Base-by-base conservation (phyloP, 805 yeast genomes). In the Metschnikowia baotianmanensis region DNA sequence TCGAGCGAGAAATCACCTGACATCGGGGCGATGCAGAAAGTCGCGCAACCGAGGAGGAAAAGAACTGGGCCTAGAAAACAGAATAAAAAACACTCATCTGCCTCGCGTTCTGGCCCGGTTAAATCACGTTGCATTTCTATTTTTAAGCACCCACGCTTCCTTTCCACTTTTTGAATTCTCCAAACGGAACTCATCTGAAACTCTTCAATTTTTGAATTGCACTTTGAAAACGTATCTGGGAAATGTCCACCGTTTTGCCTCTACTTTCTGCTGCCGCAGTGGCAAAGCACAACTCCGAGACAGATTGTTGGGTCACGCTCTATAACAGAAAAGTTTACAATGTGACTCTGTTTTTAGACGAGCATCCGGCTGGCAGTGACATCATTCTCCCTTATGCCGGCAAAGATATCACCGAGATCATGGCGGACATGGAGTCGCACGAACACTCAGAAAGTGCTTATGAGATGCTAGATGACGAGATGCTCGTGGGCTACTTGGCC, bases 361-460 rank as follows among this genome's bases (percentile, higher is more conserved):
- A 80, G 55, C 95, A 85, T 60, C 87, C 87, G 1, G 86, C 77
- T 22, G 87, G 87, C 19, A 69, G 65, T 5, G 83, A 78, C 42
- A 48, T 79, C n/a, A 71, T 81, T 34, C 44, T 75, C 39, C 78
- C 76, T 3, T 75, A 75, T 50, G 81, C 78, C 26, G 87, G 84
- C 17, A 69, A 74, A 49, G 84, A 78, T 48, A 59, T 77, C 38
- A 86, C 96, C 8, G 78, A 77, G 38, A 80, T 88, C 34, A 76
- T 91, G 75, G 80, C 82, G 6, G 97, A 91, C 56, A 70, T 69
- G 16, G 67, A 67, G 3, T 71, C 82, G 26, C 96, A 90, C 59
- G 79, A 76, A 36, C 96, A 91, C 62, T 81, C 93, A 4, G 91
- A 86, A 47, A 69, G 83, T 34, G 95, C 97, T 1, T 84, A 86